Conservation (phyloP, 352 stramenopile species). For the Blastocystis sp. region DNA sequence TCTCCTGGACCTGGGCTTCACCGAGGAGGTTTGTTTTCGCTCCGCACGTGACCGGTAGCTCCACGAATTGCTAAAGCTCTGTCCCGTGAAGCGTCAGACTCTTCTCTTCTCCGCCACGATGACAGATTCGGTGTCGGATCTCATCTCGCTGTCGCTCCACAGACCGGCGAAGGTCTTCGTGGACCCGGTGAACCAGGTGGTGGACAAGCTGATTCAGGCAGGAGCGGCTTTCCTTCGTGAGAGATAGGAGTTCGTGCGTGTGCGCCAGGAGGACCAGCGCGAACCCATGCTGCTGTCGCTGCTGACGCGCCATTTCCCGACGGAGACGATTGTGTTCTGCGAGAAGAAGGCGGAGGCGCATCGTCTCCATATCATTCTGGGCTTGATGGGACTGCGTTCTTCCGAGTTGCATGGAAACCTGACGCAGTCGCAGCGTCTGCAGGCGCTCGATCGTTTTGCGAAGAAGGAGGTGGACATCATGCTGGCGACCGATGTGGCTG, state of each 20-base stretch:
- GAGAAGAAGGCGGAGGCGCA: constrained; percentile 90
- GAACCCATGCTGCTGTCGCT: constrained; percentile 87
- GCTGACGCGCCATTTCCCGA: constrained; percentile 82
- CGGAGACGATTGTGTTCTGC: constrained; percentile 91
- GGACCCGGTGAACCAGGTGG: constrained; percentile 83
- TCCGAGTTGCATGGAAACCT: constrained; percentile 95
- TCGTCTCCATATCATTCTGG: constrained; percentile 87
- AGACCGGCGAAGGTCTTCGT: constrained; percentile 83
- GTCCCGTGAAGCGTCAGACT: constrained; percentile 83
- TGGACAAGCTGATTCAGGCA: constrained; percentile 81
- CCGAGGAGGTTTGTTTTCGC: constrained; percentile 74
- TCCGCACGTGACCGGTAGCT: neutral
- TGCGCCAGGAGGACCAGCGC: constrained; percentile 79
- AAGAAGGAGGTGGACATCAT: constrained; percentile 85
- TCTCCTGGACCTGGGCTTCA: constrained; percentile 92
- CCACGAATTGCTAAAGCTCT: constrained; percentile 85
- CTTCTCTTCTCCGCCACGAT: constrained; percentile 97
- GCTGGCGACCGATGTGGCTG: constrained; percentile 93
- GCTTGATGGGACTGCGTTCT: constrained; percentile 77
- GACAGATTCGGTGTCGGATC: constrained; percentile 88
- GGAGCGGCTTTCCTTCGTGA: neutral
- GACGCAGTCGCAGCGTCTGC: constrained; percentile 83
- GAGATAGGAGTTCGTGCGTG: constrained; percentile 83
- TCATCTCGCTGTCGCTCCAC: constrained; percentile 90
- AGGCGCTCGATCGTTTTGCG: constrained; percentile 87